These are phyloP conservation scores for Nakaseomyces nivariensis DNA, from an alignment of 1,139 yeast species.

Conservation along the genomic window DNA sequence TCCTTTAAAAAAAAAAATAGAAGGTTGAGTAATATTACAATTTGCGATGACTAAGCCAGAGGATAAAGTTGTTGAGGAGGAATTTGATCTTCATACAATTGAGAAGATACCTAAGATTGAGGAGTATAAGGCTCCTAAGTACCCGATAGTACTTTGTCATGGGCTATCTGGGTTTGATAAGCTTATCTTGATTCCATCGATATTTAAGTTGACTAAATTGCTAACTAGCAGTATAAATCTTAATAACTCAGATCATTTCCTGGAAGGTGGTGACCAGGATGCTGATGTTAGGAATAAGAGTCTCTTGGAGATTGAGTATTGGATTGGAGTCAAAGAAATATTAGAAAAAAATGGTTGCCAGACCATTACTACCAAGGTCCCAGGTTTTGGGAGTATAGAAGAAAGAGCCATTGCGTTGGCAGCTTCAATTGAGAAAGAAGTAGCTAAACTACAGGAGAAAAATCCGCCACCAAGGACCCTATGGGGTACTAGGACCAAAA, in stretches of 20 bases:
- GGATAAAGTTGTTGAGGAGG: not conserved
- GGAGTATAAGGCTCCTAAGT: constrained; percentile 34
- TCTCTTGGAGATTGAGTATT: constrained; percentile 51
- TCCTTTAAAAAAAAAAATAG: too few relatives aligned
- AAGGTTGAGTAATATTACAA: too few relatives aligned
- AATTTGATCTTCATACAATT: not conserved
- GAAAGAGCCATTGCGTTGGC: constrained; percentile 56
- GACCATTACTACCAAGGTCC: constrained; percentile 67
- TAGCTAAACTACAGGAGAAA: constrained; percentile 30
- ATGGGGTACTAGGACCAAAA: constrained; percentile 8
- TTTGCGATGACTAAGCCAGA: not conserved
- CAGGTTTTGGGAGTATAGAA: constrained; percentile 70
- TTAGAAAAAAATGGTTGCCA: constrained; percentile 53
- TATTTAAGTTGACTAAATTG: constrained; percentile 25
- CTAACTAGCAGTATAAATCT: constrained; percentile 16
- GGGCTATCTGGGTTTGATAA: constrained; percentile 77
- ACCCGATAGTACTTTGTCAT: constrained; percentile 73
- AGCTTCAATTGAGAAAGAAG: constrained; percentile 39
- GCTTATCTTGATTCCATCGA: constrained; percentile 41
- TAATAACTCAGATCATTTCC: constrained; percentile 16
- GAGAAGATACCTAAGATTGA: not conserved
- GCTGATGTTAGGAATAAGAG: constrained; percentile 20
- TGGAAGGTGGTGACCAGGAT: constrained; percentile 16
- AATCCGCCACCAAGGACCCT: constrained; percentile 12
- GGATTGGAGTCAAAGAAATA: constrained; percentile 68